Percentiles rank a stretch among this genome's conserved stretches.
Conservation (phyloP, 257 asterid species). For the Lycium ferocissimum region DNA sequence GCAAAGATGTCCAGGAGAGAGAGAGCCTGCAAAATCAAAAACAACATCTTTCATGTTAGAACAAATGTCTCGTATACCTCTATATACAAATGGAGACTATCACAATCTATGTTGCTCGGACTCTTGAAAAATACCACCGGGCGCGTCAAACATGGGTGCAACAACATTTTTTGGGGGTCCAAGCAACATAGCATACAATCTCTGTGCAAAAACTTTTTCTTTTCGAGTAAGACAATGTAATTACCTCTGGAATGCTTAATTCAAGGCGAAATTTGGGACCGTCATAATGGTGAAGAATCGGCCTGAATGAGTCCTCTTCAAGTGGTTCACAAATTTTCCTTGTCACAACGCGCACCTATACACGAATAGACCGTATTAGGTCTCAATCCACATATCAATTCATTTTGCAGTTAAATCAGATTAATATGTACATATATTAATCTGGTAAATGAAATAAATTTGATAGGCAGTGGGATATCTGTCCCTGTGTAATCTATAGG, state of each 20-base stretch:
- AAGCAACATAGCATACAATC: neutral
- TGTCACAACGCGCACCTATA: constrained; percentile 77
- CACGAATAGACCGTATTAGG: neutral
- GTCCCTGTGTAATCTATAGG: too few relatives aligned
- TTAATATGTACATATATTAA: neutral
- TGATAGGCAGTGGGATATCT: neutral
- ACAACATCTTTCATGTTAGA: neutral
- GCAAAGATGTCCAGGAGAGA: constrained; percentile 89
- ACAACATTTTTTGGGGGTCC: neutral
- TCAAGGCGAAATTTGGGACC: constrained; percentile 99
- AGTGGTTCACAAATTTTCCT: constrained; percentile 87
- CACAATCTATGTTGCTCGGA: neutral
- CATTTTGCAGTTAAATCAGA: neutral
- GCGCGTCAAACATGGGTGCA: neutral
- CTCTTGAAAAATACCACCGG: neutral
- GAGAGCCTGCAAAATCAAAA: constrained; percentile 62
- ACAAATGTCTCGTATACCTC: neutral
- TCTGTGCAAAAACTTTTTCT: neutral
- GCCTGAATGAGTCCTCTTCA: constrained; percentile 97
- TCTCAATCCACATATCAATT: neutral
- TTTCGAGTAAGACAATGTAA: neutral
- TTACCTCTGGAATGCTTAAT: constrained; percentile 86
- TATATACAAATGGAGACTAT: neutral
- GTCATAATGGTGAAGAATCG: constrained; percentile 93
- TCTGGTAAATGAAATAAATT: neutral